Evolutionary conservation across 2,329 filamentous ascomycete genomes (phyloP).

Genomic region (Aphanocladium album): DNA sequence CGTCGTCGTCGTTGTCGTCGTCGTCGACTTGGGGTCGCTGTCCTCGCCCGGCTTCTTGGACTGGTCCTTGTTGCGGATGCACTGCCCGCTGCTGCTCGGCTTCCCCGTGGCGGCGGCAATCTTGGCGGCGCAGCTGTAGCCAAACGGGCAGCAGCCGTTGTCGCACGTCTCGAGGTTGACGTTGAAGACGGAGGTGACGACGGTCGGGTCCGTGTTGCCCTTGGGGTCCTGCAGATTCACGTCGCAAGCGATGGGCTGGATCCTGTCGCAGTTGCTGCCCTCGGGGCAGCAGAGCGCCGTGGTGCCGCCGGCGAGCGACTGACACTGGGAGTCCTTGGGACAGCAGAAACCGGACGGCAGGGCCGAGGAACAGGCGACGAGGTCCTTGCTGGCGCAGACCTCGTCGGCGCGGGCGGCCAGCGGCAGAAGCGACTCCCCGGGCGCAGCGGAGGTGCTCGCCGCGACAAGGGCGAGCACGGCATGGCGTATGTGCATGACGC

Average conservation of each 20-base stretch:
- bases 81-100: constrained; percentile 32
- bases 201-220: constrained; percentile 48
- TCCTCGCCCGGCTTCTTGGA: constrained; percentile 24
- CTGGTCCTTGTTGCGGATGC: constrained; percentile 50
- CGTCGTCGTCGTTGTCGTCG: constrained; percentile 12
- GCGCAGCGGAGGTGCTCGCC: background rate
- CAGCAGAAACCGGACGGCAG: constrained; percentile 51
- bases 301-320: constrained; percentile 56
- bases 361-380: background rate
- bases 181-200: constrained; percentile 62
- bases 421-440: background rate
- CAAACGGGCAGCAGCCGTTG: constrained; percentile 64
- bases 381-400: background rate
- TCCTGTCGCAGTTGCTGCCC: constrained; percentile 51
- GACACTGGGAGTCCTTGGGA: constrained; percentile 46
- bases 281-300: constrained; percentile 67
- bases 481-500: background rate
- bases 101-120: no score
- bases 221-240: constrained; percentile 55
- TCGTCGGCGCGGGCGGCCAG: background rate
- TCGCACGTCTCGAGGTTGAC: constrained; percentile 55
- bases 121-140: constrained; percentile 56
- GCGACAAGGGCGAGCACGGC: background rate
- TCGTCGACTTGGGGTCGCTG: background rate
- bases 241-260: constrained; percentile 62